Percentiles rank a stretch among this genome's conserved stretches.
phyloP scores from a whole-genome alignment of 2,329 filamentous ascomycete species.

The Venturia pyrina region DNA sequence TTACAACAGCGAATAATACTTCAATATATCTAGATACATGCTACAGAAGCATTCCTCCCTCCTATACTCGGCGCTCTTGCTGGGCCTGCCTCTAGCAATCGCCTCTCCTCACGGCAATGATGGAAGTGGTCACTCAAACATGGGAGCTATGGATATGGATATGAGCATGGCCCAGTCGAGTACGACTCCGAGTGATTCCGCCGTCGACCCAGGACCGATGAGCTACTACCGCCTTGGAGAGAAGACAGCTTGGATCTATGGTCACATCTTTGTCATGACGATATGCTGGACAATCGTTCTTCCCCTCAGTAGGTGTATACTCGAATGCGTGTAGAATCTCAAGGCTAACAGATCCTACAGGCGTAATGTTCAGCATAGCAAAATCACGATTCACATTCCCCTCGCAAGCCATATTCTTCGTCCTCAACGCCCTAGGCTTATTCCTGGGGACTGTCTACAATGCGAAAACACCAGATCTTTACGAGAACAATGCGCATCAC shows the following conservation, averaged over 20 bases:
- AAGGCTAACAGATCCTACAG: slow-evolving; percentile 34
- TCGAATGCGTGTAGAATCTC: slow-evolving; percentile 18
- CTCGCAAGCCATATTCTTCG: slow-evolving; percentile 49
- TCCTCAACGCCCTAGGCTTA: slow-evolving; percentile 31
- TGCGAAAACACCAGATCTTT: slow-evolving; percentile 71
- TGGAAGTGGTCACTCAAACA: not conserved
- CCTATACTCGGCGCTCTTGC: slow-evolving; percentile 1
- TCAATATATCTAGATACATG: slow-evolving; percentile 7
- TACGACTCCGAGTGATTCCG: not conserved
- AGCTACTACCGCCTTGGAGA: slow-evolving; percentile 52
- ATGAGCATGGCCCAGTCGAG: not conserved
- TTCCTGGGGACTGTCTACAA: slow-evolving; percentile 51
- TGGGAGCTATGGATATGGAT: slow-evolving; percentile 5
- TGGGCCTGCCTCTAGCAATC: slow-evolving; percentile 3
- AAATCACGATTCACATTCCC: slow-evolving; percentile 64
- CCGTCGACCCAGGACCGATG: not conserved
- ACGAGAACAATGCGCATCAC: slow-evolving; percentile 79
- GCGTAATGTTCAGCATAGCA: slow-evolving; percentile 76
- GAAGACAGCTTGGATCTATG: slow-evolving; percentile 48
- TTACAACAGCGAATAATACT: not conserved
- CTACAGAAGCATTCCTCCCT: not conserved
- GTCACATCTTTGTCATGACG: slow-evolving; percentile 62
- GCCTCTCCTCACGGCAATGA: slow-evolving; percentile 10
- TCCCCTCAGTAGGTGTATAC: slow-evolving; percentile 51
- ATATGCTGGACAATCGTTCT: slow-evolving; percentile 63